A percentile compares a stretch with the other conserved stretches of the same genome.
phyloP scores from a whole-genome alignment of 306 rosid genomes.

The Vachellia collinsii region DNA sequence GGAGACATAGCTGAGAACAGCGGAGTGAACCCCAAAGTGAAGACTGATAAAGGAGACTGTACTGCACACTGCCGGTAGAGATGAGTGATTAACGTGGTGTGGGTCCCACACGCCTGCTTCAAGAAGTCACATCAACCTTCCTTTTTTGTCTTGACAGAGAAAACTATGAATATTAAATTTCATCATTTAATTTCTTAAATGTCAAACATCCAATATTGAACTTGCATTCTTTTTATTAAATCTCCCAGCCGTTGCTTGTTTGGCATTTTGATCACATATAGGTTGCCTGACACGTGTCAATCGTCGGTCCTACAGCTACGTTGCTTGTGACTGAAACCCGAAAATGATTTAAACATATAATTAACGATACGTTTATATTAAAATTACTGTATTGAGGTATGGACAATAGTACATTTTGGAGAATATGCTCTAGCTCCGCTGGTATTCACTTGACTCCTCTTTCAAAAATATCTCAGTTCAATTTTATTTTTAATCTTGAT shows the following conservation, averaged over 20 bases:
- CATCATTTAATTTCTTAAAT: background rate
- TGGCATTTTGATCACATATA: too few relatives aligned
- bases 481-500: background rate
- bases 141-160: constrained; percentile 30
- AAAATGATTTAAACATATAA: too few relatives aligned
- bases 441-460: background rate
- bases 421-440: background rate
- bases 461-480: background rate
- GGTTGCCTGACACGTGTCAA: background rate
- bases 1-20: background rate
- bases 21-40: background rate
- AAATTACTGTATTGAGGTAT: background rate
- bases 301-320: background rate
- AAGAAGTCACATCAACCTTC: constrained; percentile 43
- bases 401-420: background rate
- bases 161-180: background rate
- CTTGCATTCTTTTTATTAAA: too few relatives aligned
- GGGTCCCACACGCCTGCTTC: background rate
- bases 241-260: too few relatives aligned
- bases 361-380: too few relatives aligned
- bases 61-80: background rate
- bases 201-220: background rate
- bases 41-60: background rate
- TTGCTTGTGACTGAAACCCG: too few relatives aligned
- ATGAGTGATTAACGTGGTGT: background rate